phyloP scores from a whole-genome alignment of 139 green algal genomes.

The Chlorella sp. region DNA sequence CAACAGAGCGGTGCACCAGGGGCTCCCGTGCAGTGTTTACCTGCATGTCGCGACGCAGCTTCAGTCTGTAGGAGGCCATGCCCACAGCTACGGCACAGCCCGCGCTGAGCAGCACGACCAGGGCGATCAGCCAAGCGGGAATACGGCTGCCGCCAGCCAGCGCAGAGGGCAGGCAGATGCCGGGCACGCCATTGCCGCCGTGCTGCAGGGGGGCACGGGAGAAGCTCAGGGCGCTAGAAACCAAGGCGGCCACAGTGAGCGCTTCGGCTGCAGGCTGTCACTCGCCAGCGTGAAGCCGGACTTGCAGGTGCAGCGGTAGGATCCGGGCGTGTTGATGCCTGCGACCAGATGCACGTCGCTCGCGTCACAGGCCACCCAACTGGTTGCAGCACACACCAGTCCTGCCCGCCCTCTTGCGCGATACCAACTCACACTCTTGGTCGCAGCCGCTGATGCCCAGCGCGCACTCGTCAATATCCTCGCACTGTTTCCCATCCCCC shows the following conservation, averaged over 20 bases:
- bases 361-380: no score
- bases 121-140: constrained; percentile 7
- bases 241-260: background rate
- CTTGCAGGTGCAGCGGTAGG: constrained; percentile 44
- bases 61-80: no score
- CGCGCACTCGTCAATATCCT: constrained; percentile 61
- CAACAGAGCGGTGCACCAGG: no score
- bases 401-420: no score
- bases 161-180: constrained; percentile 41
- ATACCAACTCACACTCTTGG: no score
- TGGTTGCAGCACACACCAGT: no score
- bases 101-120: constrained; percentile 5
- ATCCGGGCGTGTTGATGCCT: constrained; percentile 38
- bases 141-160: constrained; percentile 9
- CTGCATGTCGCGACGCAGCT: no score
- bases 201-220: constrained; percentile 22
- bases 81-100: no score
- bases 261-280: background rate
- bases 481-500: constrained; percentile 45
- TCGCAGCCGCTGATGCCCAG: constrained; percentile 38
- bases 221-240: background rate
- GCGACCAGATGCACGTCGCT: no score
- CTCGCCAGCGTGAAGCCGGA: constrained; percentile 44
- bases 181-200: constrained; percentile 30
- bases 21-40: no score